Conservation (phyloP, 352 stramenopile genomes). For the Pythium scleroteichum region DNA sequence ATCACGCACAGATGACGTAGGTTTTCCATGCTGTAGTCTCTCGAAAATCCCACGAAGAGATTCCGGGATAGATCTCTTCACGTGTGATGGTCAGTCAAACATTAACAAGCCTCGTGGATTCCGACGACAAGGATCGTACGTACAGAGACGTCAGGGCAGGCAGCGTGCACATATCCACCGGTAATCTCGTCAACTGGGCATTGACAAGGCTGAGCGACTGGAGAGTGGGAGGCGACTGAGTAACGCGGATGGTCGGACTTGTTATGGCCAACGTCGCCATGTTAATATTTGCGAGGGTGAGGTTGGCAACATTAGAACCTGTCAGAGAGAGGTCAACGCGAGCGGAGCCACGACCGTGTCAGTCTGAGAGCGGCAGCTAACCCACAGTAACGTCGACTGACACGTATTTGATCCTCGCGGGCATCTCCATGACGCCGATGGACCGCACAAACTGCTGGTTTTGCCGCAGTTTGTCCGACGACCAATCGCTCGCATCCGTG, state of each 20-base stretch:
- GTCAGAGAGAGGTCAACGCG: conserved; percentile 6
- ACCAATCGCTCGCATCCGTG: neutral
- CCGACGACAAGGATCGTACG: no score
- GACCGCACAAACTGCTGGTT: conserved; percentile 3
- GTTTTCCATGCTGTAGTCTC: conserved; percentile 6
- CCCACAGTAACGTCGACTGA: neutral
- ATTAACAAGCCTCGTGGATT: no score
- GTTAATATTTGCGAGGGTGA: conserved; percentile 18
- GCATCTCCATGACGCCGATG: conserved; percentile 4
- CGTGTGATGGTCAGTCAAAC: neutral
- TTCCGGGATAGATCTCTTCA: conserved; percentile 16
- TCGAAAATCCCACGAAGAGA: neutral
- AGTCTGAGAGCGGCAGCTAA: neutral
- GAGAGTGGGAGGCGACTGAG: conserved; percentile 1
- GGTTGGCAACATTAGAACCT: neutral
- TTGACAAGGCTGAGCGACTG: conserved; percentile 14
- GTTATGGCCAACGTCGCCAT: neutral
- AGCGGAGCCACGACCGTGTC: neutral
- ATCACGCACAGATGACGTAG: conserved; percentile 12
- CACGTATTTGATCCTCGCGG: conserved; percentile 12
- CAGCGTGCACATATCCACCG: neutral
- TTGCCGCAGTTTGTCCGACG: neutral
- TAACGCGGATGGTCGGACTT: neutral
- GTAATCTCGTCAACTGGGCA: conserved; percentile 1
- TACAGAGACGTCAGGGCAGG: conserved; percentile 1